Base-by-base conservation (phyloP, 805 yeast genomes). In the Starmerella cellae region DNA sequence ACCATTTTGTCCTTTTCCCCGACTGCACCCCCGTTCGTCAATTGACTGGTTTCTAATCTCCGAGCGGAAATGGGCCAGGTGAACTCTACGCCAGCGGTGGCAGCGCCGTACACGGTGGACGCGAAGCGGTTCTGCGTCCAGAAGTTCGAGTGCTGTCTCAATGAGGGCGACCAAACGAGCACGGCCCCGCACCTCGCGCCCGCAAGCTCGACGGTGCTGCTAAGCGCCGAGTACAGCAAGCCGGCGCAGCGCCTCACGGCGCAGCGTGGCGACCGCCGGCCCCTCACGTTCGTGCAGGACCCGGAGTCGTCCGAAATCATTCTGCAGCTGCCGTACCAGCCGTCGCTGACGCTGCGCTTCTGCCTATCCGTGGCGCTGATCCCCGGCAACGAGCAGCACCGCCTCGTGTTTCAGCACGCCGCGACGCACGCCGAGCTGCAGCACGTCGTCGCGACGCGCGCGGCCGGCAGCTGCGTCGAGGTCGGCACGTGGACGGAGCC, bases 401-500 rank as follows among this genome's bases (percentile, higher is more conserved):
- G 37, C 24, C 43, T 53, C 9, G 39, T 37, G 13, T 45, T 45
- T 19, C 44, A 41, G 3, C 39, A 38, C 16, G 49, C 49, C 6
- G n/a, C 24, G 16, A 42, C 49, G 18, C 39, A 36, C 3, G 26
- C 22, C 24, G 46, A 42, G 23, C 39, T 45, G 20, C 31, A 38
- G 23, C 35, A 22, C 2, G 27, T 35, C 16, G 21, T 45, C 11
- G n/a, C 21, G 28, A 11, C 6, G 6, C 38, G 38, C n/a, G 40
- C 29, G 35, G 35, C 41, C 19, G 48, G 35, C 22, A 30, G 34
- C 33, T 45, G 48, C 45, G 29, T 32, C 6, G 40, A 42, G 17
- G 43, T 45, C 9, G 43, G 43, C 14, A 28, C 27, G 18, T 45
- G 38, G 35, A 37, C 38, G 14, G 40, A 38, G 35, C 47, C 95